A percentile compares a stretch with the other conserved stretches of the same genome.
Conservation (phyloP, 2,329 filamentous ascomycete species). For the Ascochyta rabiei region DNA sequence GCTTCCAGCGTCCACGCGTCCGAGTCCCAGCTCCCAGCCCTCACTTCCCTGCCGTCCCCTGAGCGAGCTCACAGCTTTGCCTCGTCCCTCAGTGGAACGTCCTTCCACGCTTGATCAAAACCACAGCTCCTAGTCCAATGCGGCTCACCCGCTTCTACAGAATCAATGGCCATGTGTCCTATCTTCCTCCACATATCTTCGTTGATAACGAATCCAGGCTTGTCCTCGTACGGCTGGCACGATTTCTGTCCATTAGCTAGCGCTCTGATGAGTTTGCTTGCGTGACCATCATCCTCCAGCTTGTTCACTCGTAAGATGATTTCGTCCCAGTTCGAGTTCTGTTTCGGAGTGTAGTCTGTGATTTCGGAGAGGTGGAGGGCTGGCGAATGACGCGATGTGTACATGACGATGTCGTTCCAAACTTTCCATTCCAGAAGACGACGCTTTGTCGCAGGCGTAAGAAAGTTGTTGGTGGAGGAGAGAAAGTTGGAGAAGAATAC, state of each 20-base stretch:
- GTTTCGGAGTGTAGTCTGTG: conserved; percentile 61
- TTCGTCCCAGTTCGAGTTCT: conserved; percentile 47
- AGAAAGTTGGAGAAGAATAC: conserved; percentile 74
- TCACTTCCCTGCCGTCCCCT: neutral
- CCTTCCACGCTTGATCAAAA: conserved; percentile 69
- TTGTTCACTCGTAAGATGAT: conserved; percentile 55
- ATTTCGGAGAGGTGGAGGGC: conserved; percentile 66
- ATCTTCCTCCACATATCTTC: conserved; percentile 66
- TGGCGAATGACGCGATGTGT: conserved; percentile 71
- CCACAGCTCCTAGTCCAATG: conserved; percentile 69
- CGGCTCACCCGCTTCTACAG: conserved; percentile 59
- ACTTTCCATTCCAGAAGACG: conserved; percentile 84
- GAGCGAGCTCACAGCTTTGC: conserved; percentile 28
- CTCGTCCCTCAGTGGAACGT: conserved; percentile 39
- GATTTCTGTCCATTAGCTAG: conserved; percentile 67
- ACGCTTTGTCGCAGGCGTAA: conserved; percentile 65
- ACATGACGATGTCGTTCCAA: conserved; percentile 74
- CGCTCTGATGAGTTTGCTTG: conserved; percentile 75
- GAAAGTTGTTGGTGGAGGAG: conserved; percentile 59
- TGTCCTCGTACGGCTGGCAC: conserved; percentile 54
- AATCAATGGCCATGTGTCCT: conserved; percentile 67
- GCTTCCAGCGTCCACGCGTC: conserved; percentile 12
- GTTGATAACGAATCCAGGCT: conserved; percentile 56
- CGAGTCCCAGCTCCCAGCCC: neutral
- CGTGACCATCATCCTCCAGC: conserved; percentile 78